Conservation (phyloP, 2,329 filamentous ascomycete species). For the Cercospora sesami region DNA sequence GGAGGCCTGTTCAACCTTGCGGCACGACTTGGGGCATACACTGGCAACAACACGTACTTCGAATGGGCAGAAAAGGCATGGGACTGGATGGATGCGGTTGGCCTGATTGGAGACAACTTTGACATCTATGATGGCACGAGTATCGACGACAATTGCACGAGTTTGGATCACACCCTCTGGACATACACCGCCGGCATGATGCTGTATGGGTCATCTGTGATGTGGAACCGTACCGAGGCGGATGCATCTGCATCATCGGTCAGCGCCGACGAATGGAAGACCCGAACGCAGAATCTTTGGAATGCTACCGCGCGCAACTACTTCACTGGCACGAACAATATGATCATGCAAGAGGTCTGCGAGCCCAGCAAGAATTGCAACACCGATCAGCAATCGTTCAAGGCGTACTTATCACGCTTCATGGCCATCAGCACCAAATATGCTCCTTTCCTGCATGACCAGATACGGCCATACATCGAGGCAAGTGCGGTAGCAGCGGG, state of each 20-base stretch:
- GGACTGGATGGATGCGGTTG: constrained; percentile 46
- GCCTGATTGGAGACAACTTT: constrained; percentile 58
- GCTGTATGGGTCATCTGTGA: constrained; percentile 46
- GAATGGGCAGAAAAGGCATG: constrained; percentile 59
- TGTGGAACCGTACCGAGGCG: constrained; percentile 38
- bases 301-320: constrained; percentile 41
- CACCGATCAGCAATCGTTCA: constrained; percentile 40
- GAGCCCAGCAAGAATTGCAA: constrained; percentile 45
- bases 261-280: constrained; percentile 27
- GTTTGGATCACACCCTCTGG: constrained; percentile 51
- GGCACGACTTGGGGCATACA: constrained; percentile 44
- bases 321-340: constrained; percentile 39
- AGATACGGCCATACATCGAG: constrained; percentile 55
- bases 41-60: constrained; percentile 56
- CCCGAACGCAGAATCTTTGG: constrained; percentile 29
- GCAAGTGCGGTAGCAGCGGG: constrained; percentile 58
- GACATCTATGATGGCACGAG: constrained; percentile 52
- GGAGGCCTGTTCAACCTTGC: constrained; percentile 55
- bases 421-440: constrained; percentile 58
- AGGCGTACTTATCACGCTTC: constrained; percentile 47
- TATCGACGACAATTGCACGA: constrained; percentile 48
- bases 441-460: constrained; percentile 55
- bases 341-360: constrained; percentile 50
- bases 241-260: constrained; percentile 3
- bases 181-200: constrained; percentile 49